phyloP scores from a whole-genome alignment of 345 rosid genomes.

The Salix caprea region DNA sequence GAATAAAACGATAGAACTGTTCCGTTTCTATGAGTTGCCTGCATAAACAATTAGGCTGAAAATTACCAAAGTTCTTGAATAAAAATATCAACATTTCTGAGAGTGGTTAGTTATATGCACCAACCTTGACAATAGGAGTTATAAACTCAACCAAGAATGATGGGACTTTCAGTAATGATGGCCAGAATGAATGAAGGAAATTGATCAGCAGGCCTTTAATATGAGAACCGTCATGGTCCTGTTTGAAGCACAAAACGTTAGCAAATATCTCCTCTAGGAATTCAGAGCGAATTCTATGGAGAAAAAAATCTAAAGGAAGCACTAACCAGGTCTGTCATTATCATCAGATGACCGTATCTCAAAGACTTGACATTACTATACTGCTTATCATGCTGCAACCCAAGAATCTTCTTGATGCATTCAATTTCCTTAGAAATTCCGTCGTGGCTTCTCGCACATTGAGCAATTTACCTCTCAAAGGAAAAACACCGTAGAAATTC shows the following conservation, averaged over 20 bases:
- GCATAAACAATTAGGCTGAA: constrained; percentile 3
- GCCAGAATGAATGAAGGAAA: constrained; percentile 96
- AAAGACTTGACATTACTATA: constrained; percentile 71
- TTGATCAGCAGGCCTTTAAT: constrained; percentile 92
- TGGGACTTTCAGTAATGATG: constrained; percentile 72
- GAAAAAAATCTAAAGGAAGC: background rate
- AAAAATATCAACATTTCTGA: background rate
- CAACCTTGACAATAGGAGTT: constrained; percentile 95
- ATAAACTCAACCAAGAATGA: constrained; percentile 92
- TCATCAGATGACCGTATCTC: constrained; percentile 98
- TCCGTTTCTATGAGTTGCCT: constrained; percentile 65
- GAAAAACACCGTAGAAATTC: constrained; percentile 78
- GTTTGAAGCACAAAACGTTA: constrained; percentile 23
- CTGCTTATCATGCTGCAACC: constrained; percentile 72
- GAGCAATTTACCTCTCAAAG: constrained; percentile 83
- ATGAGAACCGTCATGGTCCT: constrained; percentile 99
- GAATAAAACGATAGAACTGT: constrained; percentile 63
- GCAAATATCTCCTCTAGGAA: background rate
- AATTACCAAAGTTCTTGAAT: background rate
- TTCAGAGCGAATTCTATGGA: background rate
- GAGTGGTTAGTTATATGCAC: constrained; percentile 1
- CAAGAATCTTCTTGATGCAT: constrained; percentile 83
- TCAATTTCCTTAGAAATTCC: constrained; percentile 85
- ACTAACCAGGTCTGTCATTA: constrained; percentile 95
- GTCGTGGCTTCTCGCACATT: constrained; percentile 93